Base-by-base conservation (phyloP, 257 asterid species). In the Dorcoceras hygrometricum region DNA sequence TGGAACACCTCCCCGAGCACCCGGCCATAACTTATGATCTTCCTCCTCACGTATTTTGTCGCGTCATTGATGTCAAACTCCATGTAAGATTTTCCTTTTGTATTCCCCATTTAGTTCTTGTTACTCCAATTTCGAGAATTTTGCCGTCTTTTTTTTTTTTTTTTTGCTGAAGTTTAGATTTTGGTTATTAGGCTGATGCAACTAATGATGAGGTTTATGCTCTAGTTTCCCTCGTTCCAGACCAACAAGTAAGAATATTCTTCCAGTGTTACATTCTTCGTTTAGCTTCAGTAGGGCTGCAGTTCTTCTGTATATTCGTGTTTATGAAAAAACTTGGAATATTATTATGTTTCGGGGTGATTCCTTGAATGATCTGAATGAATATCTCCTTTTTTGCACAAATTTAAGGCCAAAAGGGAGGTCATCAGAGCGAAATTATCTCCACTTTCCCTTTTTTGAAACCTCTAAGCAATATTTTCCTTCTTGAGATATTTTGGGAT, bases 21-120 rank as follows among this genome's bases (percentile, higher is more conserved):
- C 83, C 89, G 12, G 76, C 89, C 59, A 57, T 75, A 0, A 78
- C 80, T 0, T 75, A 29, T 57, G 84, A 87, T 81, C 89, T 94
- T 39, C 89, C 95, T 62, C 90, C 96, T 23, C 96, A 94, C 61
- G 89, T 94, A 0, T 90, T 90, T 63, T 90, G 98, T 66, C 96
- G 99, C 58, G 96, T 94, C 66, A 77, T 94, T 24, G 96, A 90
- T 79, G 96, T 94, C 57, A 94, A 85, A 71, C 95, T 94, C 59
- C 95, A 87, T 79, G 98, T 90, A 55, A 65, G 74, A n/a, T 0
- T 71, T 28, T 67, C 28, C 16, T 34, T 23, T 25, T 22, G 16
- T n/a, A n/a, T 57, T 64, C n/a, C 58, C 57, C 20, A 31, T 6
- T 43, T 10, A 58, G 53, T 20, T 50, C 11, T 8, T 27, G 59